Evolutionary conservation across 73 alveolate species (phyloP).

Genomic region (Breviolum minutum): DNA sequence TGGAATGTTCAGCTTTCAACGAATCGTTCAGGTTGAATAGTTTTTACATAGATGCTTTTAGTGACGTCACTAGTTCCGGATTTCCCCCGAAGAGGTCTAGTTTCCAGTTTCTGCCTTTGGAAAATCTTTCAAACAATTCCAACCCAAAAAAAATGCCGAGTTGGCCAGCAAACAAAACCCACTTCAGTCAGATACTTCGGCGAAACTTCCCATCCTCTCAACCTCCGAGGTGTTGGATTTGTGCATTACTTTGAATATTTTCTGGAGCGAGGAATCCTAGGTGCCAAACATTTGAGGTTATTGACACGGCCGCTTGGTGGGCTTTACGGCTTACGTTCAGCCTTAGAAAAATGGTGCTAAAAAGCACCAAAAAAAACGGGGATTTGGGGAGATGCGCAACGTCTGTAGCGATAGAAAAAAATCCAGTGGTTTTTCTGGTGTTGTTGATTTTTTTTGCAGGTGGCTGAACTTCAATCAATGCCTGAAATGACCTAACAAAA

Average conservation of each 20-base stretch:
- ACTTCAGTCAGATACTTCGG: neutral
- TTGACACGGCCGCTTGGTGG: conserved; percentile 10
- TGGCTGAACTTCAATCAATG: no score
- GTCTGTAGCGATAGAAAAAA: no score
- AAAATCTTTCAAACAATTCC: neutral
- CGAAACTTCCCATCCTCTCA: neutral
- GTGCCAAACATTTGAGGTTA: conserved; percentile 67
- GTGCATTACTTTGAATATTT: conserved; percentile 52
- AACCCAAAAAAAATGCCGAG: neutral
- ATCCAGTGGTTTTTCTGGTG: no score
- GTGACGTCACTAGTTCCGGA: no score
- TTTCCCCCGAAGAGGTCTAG: neutral
- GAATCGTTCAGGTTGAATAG: no score
- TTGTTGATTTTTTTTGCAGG: no score
- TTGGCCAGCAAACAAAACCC: no score
- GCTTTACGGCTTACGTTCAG: neutral
- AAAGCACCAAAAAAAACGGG: no score
- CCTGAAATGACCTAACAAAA: no score
- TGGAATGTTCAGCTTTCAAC: no score
- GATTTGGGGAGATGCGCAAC: no score
- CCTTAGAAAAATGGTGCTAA: neutral
- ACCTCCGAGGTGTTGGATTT: conserved; percentile 13
- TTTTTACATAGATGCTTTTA: no score
- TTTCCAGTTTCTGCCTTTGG: neutral
- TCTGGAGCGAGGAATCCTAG: conserved; percentile 55